Evolutionary conservation across 140 eudicot genomes (phyloP), one percentile per base, ranked within the genome.

Genomic region (Artemisia princeps): DNA sequence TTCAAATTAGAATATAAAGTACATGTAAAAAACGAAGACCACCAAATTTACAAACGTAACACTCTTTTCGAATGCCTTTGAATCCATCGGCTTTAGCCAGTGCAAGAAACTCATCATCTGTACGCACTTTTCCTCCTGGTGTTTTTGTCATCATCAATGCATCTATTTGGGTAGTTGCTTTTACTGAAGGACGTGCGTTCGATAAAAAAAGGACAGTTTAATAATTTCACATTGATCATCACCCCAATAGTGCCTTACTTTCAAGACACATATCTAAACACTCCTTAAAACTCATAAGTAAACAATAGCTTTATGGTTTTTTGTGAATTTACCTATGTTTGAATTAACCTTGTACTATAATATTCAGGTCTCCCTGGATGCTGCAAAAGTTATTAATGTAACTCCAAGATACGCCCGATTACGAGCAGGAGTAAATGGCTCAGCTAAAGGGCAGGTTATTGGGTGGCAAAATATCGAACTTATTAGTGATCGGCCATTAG

Each of bases 381-480:
- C 98, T 68, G 81, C 76, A 33, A 92, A 92, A 80, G 98, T 92
- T 60, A 55, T 85, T 11, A 92, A 92, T 72, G 98, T 92, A 10
- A 92, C 98, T 49, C 98, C 98, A 40, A 82, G 98, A 58, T 92
- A 92, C 68, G 98, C 98, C 3, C 82, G 81, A 22, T 66, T 92
- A 64, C 84, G 86, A 79, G 98, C 86, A 22, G 97, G 78, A n/a
- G 89, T 73, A 51, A 91, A 91, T 60, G 98, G 98, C 13, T 87
- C 98, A 12, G 77, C 90, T 14, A 81, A 79, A 77, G 96, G 96
- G 48, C 96, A 84, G 67, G 67, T 92, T 24, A 92, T 92, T 52
- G 98, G 98, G 6, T 92, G 98, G 98, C 64, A 92, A 30, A 92
- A 92, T 62, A 88, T 92, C 40, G 98, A 92, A 67, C 98, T 92